These are phyloP conservation scores for Tolypocladium ovalisporum DNA, from an alignment of 2,329 filamentous ascomycete species.

Conservation along the genomic window DNA sequence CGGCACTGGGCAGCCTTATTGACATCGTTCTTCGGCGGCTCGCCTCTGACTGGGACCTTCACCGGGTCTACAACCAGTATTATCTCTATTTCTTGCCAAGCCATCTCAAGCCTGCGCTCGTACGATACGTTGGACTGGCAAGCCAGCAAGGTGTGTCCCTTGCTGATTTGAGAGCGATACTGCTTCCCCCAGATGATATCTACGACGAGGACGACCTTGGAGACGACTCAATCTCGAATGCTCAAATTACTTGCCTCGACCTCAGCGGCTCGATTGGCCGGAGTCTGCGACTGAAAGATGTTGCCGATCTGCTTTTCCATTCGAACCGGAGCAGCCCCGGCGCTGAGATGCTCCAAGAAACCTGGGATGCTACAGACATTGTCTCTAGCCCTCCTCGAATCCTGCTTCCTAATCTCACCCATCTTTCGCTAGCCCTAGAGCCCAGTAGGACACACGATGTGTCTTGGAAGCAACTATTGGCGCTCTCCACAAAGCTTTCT, in stretches of 20 bases:
- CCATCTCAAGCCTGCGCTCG: conserved; percentile 37
- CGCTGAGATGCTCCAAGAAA: conserved; percentile 30
- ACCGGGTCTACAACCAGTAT: conserved; percentile 44
- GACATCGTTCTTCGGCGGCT: conserved; percentile 39
- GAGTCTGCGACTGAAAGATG: conserved; percentile 39
- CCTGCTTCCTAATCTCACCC: conserved; percentile 46
- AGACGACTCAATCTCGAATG: conserved; percentile 9
- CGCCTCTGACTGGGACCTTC: conserved; percentile 42
- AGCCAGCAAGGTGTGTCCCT: conserved; percentile 35
- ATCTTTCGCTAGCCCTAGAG: conserved; percentile 45
- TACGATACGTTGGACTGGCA: conserved; percentile 37
- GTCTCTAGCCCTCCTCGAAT: conserved; percentile 19
- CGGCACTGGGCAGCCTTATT: conserved; percentile 35
- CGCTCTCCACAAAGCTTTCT: conserved; percentile 39
- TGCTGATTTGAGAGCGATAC: conserved; percentile 37
- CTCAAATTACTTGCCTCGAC: conserved; percentile 40
- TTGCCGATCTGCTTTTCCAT: conserved; percentile 40
- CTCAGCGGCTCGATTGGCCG: conserved; percentile 40
- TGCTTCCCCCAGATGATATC: conserved; percentile 22
- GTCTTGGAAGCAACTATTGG: conserved; percentile 49
- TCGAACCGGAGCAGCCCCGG: conserved; percentile 6
- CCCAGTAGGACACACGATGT: conserved; percentile 21
- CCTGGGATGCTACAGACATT: conserved; percentile 37
- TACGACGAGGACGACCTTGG: conserved; percentile 16
- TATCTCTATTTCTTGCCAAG: conserved; percentile 45